Evolutionary conservation across 306 rosid genomes (phyloP).

Genomic region (Rubus idaeus): DNA sequence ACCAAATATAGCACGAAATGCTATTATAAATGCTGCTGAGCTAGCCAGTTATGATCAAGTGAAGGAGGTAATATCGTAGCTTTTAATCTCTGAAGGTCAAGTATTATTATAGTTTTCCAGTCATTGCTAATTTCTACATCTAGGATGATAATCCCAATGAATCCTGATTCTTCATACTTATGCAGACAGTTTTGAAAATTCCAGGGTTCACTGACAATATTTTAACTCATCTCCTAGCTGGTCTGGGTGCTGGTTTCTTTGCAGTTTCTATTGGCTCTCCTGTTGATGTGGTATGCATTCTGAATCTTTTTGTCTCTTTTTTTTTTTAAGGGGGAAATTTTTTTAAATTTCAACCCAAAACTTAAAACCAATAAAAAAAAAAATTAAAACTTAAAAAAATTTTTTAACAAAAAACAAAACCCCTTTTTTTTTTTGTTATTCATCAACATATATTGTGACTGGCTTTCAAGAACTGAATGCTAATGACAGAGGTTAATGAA

Average conservation of each 20-base stretch:
- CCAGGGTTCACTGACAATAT: slow-evolving; percentile 93
- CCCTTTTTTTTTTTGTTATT: background rate
- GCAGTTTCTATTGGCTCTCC: slow-evolving; percentile 97
- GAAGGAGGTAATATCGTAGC: slow-evolving; percentile 60
- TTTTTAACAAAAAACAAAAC: too few species aligned
- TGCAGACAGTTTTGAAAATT: slow-evolving; percentile 98
- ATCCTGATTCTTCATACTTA: slow-evolving; percentile 73
- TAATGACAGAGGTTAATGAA: background rate
- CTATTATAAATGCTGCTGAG: slow-evolving; percentile 93
- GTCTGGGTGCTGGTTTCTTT: slow-evolving; percentile 95
- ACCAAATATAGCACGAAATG: slow-evolving; percentile 86
- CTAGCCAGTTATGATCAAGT: slow-evolving; percentile 97
- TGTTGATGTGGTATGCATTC: slow-evolving; percentile 84
- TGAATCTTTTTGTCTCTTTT: too few species aligned
- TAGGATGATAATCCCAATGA: slow-evolving; percentile 44
- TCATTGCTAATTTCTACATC: slow-evolving; percentile 15
- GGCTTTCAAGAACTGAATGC: background rate
- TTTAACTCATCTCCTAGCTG: slow-evolving; percentile 91
- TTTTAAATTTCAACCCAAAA: too few species aligned
- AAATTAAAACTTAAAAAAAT: too few species aligned
- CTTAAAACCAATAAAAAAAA: too few species aligned
- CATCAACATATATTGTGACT: background rate
- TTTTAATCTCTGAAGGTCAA: slow-evolving; percentile 23
- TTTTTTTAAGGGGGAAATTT: too few species aligned
- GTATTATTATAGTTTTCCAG: slow-evolving; percentile 16